Percentiles rank a stretch among this genome's conserved stretches.
Conservation (phyloP, 202 grass and related monocot species). For the Zizania palustris region DNA sequence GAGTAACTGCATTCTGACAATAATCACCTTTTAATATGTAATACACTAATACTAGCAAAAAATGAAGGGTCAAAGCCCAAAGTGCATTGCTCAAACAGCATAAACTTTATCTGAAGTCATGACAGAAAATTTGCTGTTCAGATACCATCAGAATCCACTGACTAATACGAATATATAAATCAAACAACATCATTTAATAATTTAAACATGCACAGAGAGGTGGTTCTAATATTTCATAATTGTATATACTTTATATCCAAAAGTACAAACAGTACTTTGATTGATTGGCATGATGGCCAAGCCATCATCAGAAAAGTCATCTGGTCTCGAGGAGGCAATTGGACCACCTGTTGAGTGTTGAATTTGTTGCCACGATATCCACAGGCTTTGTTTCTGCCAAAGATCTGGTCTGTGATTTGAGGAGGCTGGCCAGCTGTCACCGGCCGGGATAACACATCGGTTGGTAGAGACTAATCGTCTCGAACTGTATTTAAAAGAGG, state of each 20-base stretch:
- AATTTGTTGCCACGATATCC: no score
- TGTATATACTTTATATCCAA: neutral
- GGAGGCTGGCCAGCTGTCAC: no score
- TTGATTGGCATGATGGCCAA: neutral
- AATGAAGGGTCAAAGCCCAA: conserved; percentile 5
- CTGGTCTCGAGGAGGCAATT: no score
- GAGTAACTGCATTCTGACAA: conserved; percentile 83
- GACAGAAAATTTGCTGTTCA: neutral
- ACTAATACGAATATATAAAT: conserved; percentile 18
- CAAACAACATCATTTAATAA: neutral
- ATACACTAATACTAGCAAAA: conserved; percentile 24
- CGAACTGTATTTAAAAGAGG: no score
- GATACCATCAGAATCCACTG: conserved; percentile 13
- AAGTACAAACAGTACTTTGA: neutral
- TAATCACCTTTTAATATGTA: conserved; percentile 30
- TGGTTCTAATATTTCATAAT: neutral
- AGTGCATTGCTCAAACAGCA: conserved; percentile 5
- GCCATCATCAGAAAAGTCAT: no score
- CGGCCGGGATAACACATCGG: no score
- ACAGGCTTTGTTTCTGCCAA: no score
- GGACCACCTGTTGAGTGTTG: no score
- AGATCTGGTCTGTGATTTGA: no score
- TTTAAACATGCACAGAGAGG: conserved; percentile 3
- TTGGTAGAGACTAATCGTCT: no score
- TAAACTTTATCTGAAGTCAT: conserved; percentile 11